Conservation (phyloP, 768 basidiomycete genomes). For the Trametes cingulata region DNA sequence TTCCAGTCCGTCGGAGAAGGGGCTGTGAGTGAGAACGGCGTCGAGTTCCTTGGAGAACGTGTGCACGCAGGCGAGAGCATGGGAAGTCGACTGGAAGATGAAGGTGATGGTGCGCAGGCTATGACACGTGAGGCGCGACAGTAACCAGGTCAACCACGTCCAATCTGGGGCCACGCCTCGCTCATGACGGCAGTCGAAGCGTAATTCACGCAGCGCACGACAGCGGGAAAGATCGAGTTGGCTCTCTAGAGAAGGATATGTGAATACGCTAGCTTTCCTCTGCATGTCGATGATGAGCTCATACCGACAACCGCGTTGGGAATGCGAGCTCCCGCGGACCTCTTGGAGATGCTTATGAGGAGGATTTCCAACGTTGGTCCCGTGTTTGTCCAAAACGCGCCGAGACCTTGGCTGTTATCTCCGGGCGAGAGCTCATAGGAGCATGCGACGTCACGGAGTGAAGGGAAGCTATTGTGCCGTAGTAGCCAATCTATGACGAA, state of each 20-base stretch:
- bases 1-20: neutral
- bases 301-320: conserved; percentile 4
- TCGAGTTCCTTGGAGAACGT: conserved; percentile 14
- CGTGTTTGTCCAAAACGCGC: conserved; percentile 3
- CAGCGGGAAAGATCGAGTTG: conserved; percentile 16
- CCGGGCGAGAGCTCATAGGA: conserved; percentile 8
- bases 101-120: conserved; percentile 6
- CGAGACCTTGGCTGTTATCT: neutral
- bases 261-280: neutral
- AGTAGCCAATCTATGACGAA: conserved; percentile 11
- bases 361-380: conserved; percentile 9
- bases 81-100: conserved; percentile 12
- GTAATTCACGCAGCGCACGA: conserved; percentile 9
- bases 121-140: conserved; percentile 12
- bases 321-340: neutral
- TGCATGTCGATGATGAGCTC: neutral
- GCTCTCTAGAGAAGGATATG: neutral
- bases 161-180: conserved; percentile 17
- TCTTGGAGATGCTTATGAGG: conserved; percentile 7
- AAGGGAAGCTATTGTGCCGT: neutral
- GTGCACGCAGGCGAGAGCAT: conserved; percentile 17
- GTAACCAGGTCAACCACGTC: conserved; percentile 18
- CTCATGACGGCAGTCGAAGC: conserved; percentile 14
- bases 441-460: neutral
- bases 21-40: neutral